phyloP scores from a whole-genome alignment of 1,284 basidiomycete genomes.

The Phellinidium pouzarii region DNA sequence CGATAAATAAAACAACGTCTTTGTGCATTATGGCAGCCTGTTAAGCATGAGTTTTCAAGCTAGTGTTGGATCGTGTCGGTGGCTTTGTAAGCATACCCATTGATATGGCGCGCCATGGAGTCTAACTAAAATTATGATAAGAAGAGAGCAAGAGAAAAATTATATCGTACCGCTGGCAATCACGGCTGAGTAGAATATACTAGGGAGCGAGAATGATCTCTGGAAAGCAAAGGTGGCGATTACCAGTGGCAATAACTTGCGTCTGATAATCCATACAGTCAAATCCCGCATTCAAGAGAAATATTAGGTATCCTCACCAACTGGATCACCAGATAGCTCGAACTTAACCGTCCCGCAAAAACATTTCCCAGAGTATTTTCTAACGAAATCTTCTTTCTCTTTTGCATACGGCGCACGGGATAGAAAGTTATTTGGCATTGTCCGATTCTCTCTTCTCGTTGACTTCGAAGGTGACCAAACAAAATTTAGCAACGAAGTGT shows the following conservation, averaged over 20 bases:
- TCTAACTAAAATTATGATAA: neutral
- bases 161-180: conserved; percentile 9
- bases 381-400: neutral
- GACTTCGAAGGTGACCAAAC: no score
- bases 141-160: neutral
- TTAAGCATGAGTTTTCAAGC: neutral
- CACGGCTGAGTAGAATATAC: conserved; percentile 8
- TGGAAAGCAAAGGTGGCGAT: neutral
- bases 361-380: conserved; percentile 10
- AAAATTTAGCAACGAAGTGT: no score
- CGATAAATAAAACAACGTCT: conserved; percentile 8
- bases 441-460: no score
- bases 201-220: neutral
- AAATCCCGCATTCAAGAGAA: neutral
- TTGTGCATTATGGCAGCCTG: conserved; percentile 15
- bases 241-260: conserved; percentile 11
- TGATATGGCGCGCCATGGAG: conserved; percentile 16
- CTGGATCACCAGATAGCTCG: conserved; percentile 13
- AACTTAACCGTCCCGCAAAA: conserved; percentile 13
- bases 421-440: no score
- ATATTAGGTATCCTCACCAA: neutral
- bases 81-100: neutral
- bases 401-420: conserved; percentile 7
- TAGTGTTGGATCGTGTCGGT: neutral
- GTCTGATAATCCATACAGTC: neutral